phyloP scores from a whole-genome alignment of 1,284 basidiomycete genomes.

The Nidula niveotomentosa region DNA sequence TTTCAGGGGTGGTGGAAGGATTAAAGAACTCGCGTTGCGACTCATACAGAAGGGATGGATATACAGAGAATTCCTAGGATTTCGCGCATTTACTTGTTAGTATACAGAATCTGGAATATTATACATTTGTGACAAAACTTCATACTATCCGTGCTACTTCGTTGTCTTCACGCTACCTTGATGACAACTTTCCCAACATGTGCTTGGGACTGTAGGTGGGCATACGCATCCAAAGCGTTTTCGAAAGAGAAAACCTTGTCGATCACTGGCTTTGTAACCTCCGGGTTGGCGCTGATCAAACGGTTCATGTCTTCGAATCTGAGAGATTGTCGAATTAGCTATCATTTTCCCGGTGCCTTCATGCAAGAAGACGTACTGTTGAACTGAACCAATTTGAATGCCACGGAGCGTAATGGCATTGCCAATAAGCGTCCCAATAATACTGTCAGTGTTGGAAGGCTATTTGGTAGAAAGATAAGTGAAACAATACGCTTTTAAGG shows the following conservation, averaged over 20 bases:
- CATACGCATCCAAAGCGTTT: slow-evolving; percentile 42
- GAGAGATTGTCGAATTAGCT: slow-evolving; percentile 1
- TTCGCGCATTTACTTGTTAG: too few species aligned
- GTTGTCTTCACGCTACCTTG: slow-evolving; percentile 21
- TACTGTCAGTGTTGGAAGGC: slow-evolving; percentile 4
- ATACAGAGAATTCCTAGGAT: too few species aligned
- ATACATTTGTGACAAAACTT: too few species aligned
- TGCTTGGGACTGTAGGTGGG: slow-evolving; percentile 38
- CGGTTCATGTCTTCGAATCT: slow-evolving; percentile 25
- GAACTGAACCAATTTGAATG: slow-evolving; percentile 21
- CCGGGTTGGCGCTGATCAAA: slow-evolving; percentile 33
- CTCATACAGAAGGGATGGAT: too few species aligned
- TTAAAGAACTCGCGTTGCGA: too few species aligned
- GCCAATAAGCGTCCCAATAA: slow-evolving; percentile 12
- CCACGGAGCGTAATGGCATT: slow-evolving; percentile 16
- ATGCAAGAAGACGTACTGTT: slow-evolving; percentile 13
- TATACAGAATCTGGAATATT: too few species aligned
- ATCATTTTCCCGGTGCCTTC: not conserved
- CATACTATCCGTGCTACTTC: too few species aligned
- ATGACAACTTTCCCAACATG: slow-evolving; percentile 52
- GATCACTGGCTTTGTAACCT: slow-evolving; percentile 41
- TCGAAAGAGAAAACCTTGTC: slow-evolving; percentile 54
- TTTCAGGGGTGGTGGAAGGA: too few species aligned
- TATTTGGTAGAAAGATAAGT: slow-evolving; percentile 1
- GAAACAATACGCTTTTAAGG: not conserved